These are phyloP conservation scores for Cymbopogon citratus DNA, from an alignment of 176 grass and related monocot species.

Conservation along the genomic window DNA sequence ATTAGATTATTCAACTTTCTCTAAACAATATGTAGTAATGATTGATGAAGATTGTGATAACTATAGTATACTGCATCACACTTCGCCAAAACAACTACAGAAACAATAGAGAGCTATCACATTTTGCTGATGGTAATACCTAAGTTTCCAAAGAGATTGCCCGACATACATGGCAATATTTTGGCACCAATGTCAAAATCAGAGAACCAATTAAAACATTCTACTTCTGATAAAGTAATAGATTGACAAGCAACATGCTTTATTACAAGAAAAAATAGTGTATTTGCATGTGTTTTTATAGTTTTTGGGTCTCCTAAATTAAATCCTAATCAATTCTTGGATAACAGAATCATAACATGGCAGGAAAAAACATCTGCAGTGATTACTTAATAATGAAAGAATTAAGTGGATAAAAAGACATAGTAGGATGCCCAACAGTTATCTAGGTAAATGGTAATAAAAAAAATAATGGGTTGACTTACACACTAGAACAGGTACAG, in stretches of 20 bases:
- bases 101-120: neutral
- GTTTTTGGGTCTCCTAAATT: conserved; percentile 1
- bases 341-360: neutral
- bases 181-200: neutral
- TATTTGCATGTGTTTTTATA: neutral
- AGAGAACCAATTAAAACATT: neutral
- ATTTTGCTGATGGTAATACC: neutral
- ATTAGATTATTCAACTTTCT: neutral
- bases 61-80: neutral
- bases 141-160: neutral
- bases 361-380: neutral
- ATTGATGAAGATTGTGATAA: neutral
- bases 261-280: neutral
- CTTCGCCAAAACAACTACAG: neutral
- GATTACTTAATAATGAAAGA: neutral
- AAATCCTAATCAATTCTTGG: neutral
- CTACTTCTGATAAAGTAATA: neutral
- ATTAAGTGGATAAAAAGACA: neutral
- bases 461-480: conserved; percentile 32
- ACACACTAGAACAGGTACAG: conserved; percentile 98
- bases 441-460: neutral
- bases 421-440: neutral
- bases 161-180: conserved; percentile 2
- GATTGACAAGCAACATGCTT: neutral
- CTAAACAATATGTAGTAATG: neutral